Evolutionary conservation across 1,284 basidiomycete species (phyloP).

Genomic region (Wallemia ichthyophaga): DNA sequence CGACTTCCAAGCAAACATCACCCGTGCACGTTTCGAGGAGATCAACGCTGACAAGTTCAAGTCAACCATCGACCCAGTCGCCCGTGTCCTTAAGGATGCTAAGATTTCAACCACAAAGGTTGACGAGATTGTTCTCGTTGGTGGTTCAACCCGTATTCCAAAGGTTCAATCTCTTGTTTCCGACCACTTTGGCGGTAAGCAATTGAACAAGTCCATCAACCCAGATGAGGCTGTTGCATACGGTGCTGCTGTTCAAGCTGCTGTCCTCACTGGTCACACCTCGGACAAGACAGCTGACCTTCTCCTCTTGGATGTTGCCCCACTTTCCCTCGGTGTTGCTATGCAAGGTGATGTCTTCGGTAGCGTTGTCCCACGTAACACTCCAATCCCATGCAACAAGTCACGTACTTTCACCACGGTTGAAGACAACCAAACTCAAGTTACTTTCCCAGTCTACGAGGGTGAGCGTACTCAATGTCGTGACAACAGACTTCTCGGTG

Average conservation of each 20-base stretch:
- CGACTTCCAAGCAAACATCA: conserved; percentile 86
- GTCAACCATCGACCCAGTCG: conserved; percentile 88
- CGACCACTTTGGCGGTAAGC: conserved; percentile 87
- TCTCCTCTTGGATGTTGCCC: conserved; percentile 79
- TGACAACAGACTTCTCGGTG: conserved; percentile 83
- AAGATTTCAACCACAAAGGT: conserved; percentile 94
- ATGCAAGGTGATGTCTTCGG: conserved; percentile 96
- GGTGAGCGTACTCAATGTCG: conserved; percentile 90
- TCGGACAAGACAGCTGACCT: conserved; percentile 88
- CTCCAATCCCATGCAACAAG: conserved; percentile 90
- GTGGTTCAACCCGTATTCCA: conserved; percentile 98
- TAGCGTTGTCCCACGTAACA: conserved; percentile 86
- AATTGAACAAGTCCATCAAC: conserved; percentile 73
- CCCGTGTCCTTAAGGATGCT: conserved; percentile 95
- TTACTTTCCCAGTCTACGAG: conserved; percentile 95
- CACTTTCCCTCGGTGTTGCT: conserved; percentile 84
- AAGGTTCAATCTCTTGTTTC: conserved; percentile 96
- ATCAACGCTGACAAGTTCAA: conserved; percentile 85
- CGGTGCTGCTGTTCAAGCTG: conserved; percentile 89
- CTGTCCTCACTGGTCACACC: conserved; percentile 79
- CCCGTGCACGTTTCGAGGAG: conserved; percentile 98
- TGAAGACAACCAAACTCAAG: conserved; percentile 92
- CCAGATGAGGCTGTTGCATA: conserved; percentile 26
- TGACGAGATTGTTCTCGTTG: conserved; percentile 96
- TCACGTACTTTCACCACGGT: conserved; percentile 85